Percentiles rank a stretch among this genome's conserved stretches.
phyloP scores from a whole-genome alignment of 192 early-diverging fungal species.

The Podila minutissima region DNA sequence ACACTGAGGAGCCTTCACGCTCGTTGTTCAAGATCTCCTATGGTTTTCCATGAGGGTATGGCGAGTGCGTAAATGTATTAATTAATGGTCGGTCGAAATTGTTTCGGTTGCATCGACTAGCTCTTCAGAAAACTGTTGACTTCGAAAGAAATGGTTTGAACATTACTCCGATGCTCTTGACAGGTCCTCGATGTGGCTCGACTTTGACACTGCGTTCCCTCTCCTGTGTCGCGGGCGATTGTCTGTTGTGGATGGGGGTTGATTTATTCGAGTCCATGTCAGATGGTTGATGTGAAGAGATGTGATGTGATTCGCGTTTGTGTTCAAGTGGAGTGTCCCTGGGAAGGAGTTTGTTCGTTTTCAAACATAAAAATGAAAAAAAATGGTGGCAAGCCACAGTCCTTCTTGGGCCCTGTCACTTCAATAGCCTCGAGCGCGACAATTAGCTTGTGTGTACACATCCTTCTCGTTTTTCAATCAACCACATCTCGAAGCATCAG shows the following conservation, averaged over 20 bases:
- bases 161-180: conserved; percentile 37
- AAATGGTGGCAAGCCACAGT: no score
- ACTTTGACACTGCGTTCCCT: conserved; percentile 37
- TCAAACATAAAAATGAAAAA: no score
- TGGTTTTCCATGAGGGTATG: background rate
- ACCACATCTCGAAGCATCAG: no score
- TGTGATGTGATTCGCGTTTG: background rate
- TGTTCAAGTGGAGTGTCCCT: background rate
- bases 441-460: no score
- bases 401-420: no score
- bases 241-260: conserved; percentile 33
- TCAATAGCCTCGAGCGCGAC: no score
- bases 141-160: background rate
- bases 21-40: conserved; percentile 45
- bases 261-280: conserved; percentile 46
- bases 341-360: background rate
- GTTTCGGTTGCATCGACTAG: background rate
- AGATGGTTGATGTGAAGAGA: background rate
- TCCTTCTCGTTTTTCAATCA: no score
- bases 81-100: background rate
- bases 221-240: conserved; percentile 32
- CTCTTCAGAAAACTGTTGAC: background rate
- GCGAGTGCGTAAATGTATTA: background rate
- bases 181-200: conserved; percentile 24
- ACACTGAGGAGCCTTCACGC: conserved; percentile 33